Percentiles rank a stretch among this genome's conserved stretches.
These are phyloP conservation scores for Coemansia sp. DNA, from an alignment of 192 early-diverging fungal species.

Conservation along the genomic window DNA sequence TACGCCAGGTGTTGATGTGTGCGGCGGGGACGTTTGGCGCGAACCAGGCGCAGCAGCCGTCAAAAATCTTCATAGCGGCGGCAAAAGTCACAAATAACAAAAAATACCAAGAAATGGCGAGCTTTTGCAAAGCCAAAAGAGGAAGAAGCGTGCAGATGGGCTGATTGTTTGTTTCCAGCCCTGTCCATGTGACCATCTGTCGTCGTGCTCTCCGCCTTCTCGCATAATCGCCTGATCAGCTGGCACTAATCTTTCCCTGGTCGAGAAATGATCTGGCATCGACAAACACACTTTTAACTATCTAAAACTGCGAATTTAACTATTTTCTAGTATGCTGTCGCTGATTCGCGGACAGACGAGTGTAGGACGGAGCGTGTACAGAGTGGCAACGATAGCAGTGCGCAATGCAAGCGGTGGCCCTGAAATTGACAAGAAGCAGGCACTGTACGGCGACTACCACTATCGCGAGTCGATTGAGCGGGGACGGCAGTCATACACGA, in stretches of 20 bases:
- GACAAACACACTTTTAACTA: background rate
- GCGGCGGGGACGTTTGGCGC: slow-evolving; percentile 36
- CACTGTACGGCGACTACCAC: slow-evolving; percentile 38
- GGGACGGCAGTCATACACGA: slow-evolving; percentile 33
- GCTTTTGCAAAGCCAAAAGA: too few relatives aligned
- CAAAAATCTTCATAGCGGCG: slow-evolving; percentile 53
- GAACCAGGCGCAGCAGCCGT: slow-evolving; percentile 49
- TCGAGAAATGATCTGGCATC: too few relatives aligned
- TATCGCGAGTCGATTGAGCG: slow-evolving; percentile 50
- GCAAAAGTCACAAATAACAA: too few relatives aligned
- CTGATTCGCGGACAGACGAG: slow-evolving; percentile 4
- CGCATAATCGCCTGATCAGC: background rate
- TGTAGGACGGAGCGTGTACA: background rate
- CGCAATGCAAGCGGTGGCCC: background rate
- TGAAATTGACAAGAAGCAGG: background rate
- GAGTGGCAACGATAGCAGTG: background rate
- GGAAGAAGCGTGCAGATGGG: too few relatives aligned
- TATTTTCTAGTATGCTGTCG: background rate
- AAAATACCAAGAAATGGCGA: too few relatives aligned
- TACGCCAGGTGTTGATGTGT: slow-evolving; percentile 44
- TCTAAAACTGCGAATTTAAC: background rate
- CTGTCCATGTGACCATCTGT: too few relatives aligned
- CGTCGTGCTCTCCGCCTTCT: too few relatives aligned
- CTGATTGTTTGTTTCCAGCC: too few relatives aligned
- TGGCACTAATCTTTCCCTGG: too few relatives aligned